Base-by-base conservation (phyloP, 306 rosid genomes). In the Castanea mollissima region DNA sequence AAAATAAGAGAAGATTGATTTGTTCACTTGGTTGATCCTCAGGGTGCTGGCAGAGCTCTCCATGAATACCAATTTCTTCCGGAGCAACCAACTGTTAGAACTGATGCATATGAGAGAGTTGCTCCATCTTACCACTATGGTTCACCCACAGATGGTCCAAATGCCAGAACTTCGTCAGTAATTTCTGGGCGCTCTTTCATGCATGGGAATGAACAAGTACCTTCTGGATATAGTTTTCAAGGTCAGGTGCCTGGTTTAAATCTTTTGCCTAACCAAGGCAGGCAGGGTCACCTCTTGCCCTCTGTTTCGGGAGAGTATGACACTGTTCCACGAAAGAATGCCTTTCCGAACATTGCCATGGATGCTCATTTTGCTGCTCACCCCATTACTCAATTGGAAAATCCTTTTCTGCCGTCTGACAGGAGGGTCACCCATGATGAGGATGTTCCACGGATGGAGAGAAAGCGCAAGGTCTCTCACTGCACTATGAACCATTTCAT, bases 21-120 rank as follows among this genome's bases (percentile, higher is more conserved):
- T 34, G 46, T 78, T 84, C 55, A 79, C 29, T 11, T 54, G 44
- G 41, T 83, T 65, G 38, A 71, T 85, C 63, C 76, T 70, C 76
- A 89, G 95, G 91, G 86, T 49, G 76, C 79, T 83, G 79, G 89
- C 60, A 86, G 90, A 89, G 83, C 93, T 85, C 83, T 89, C 75
- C 93, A 85, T 29, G 93, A 92, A 78, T 92, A 92, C 78, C 88
- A 92, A 78, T 92, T 92, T 85, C 89, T 92, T 83, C 95, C 94
- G 6, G 93, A 89, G 86, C 89, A 86, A 77, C 95, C 95, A 74
- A 86, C 90, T 81, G 90, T 84, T 75, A 88, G 83, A 83, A 74
- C 71, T 55, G 97, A 90, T 38, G 35, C 83, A 29, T 79, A 82
- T 77, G 93, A 86, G 65, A 82, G 86, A 71, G 82, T 78, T 72